Evolutionary conservation across 2,329 filamentous ascomycete species (phyloP).

Genomic region (Aspergillus terreus): DNA sequence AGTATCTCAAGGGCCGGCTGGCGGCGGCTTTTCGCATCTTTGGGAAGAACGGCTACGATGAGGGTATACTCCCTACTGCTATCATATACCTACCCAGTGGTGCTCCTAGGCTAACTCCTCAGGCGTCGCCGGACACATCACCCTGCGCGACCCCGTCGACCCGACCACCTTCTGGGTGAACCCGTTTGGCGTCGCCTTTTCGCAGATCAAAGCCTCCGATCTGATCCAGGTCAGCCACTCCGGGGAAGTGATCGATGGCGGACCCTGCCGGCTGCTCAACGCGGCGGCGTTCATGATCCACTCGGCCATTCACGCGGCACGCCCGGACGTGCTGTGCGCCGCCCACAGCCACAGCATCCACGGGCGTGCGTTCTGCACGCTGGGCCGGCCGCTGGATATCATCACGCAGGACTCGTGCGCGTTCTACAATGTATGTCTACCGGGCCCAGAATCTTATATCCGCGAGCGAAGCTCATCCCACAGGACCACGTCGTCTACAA

Average conservation of each 20-base stretch:
- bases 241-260: constrained; percentile 62
- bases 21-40: constrained; percentile 58
- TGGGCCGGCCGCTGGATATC: constrained; percentile 42
- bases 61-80: constrained; percentile 26
- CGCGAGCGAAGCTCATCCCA: neutral
- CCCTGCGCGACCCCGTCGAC: constrained; percentile 58
- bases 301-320: constrained; percentile 51
- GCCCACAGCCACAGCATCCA: constrained; percentile 55
- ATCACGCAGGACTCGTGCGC: constrained; percentile 45
- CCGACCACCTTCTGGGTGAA: constrained; percentile 64
- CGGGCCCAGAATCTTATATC: too few relatives aligned
- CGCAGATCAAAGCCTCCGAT: constrained; percentile 60
- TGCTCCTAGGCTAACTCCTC: neutral
- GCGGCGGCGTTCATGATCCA: constrained; percentile 52
- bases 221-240: constrained; percentile 63
- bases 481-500: constrained; percentile 51
- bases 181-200: constrained; percentile 61
- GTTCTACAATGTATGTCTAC: constrained; percentile 37
- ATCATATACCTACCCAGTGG: neutral
- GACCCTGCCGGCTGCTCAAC: constrained; percentile 46
- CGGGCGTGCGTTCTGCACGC: constrained; percentile 42
- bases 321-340: constrained; percentile 54
- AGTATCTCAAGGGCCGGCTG: constrained; percentile 54
- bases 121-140: constrained; percentile 63
- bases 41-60: constrained; percentile 55